Base-by-base conservation (phyloP, 2,329 filamentous ascomycete genomes). In the Cryphonectria nitschkei region DNA sequence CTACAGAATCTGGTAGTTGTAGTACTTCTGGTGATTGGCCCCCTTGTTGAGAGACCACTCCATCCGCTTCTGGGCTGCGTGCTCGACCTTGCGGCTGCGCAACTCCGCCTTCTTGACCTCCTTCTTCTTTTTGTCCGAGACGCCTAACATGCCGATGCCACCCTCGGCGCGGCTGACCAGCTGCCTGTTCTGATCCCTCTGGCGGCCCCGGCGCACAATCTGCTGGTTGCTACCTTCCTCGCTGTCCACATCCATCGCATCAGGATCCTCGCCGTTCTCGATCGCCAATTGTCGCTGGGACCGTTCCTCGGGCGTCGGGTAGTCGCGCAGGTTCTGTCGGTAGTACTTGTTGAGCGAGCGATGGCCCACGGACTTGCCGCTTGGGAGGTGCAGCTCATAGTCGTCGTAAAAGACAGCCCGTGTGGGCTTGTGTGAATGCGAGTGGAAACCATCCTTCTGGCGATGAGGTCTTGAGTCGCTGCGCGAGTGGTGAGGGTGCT, bases 331-430 rank as follows among this genome's bases (percentile, higher is more conserved):
- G 81, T 98, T 98, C 83, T 99, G 96, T 72, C 93, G 91, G 84
- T 90, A 99, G 82, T 98, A 98, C 75, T 88, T 90, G 78, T 93
- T 92, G 68, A 97, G 83, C 9, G 93, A 96, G 64, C 96, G 90
- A 80, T 99, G 96, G 54, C 96, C 96, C 52, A 97, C 94, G 9
- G 93, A 92, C 73, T 93, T 92, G 68, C 96, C 96, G 5, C 92
- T 94, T 1, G 96, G 96, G 16, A 99, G 88, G 78, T 99, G 94
- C 68, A 99, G 87, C 81, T 98, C 96, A 77, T 93, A 95, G 61
- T 99, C 96, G 76, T 97, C 93, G 78, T 97, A 91, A 80, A 97
- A 97, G 32, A 93, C 93, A 52, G 93, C 90, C 73, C 92, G 88
- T 5, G 88, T 80, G 75, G 90, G 88, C 75, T 93, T 92, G 82